These are phyloP conservation scores for Paramecium primaurelia DNA, from an alignment of 73 alveolate species.

Conservation along the genomic window DNA sequence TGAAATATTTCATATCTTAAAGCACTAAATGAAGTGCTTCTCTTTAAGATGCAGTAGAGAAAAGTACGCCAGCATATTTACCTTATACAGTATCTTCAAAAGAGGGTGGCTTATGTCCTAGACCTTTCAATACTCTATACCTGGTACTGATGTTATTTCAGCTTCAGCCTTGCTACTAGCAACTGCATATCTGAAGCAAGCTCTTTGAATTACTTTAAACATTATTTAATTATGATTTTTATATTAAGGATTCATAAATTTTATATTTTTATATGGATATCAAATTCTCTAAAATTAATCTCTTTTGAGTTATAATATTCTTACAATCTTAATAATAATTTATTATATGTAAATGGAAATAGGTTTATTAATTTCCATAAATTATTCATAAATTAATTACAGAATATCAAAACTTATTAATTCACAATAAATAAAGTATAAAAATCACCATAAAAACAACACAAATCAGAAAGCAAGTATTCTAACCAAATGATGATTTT, in stretches of 20 bases:
- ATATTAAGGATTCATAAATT: background rate
- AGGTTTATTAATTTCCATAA: too few species aligned
- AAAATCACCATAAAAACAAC: background rate
- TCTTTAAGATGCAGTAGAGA: slow-evolving; percentile 70
- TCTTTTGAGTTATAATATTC: too few species aligned
- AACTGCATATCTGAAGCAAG: slow-evolving; percentile 20
- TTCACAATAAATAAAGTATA: background rate
- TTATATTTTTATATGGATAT: background rate
- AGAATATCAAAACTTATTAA: background rate
- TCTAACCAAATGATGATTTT: background rate
- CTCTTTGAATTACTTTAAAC: background rate
- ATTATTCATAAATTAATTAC: background rate
- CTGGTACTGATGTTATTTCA: slow-evolving; percentile 48
- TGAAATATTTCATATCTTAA: slow-evolving; percentile 69
- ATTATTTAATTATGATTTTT: background rate
- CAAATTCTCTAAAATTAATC: too few species aligned
- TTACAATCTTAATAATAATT: too few species aligned
- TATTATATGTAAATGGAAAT: too few species aligned
- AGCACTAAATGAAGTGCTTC: slow-evolving; percentile 64
- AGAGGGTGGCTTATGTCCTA: slow-evolving; percentile 61
- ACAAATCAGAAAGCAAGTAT: background rate
- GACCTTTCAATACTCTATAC: background rate
- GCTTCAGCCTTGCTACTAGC: background rate
- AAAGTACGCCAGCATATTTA: slow-evolving; percentile 77
- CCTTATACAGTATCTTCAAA: slow-evolving; percentile 74